Base-by-base conservation (phyloP, 306 rosid species). In the Citrullus amarus region DNA sequence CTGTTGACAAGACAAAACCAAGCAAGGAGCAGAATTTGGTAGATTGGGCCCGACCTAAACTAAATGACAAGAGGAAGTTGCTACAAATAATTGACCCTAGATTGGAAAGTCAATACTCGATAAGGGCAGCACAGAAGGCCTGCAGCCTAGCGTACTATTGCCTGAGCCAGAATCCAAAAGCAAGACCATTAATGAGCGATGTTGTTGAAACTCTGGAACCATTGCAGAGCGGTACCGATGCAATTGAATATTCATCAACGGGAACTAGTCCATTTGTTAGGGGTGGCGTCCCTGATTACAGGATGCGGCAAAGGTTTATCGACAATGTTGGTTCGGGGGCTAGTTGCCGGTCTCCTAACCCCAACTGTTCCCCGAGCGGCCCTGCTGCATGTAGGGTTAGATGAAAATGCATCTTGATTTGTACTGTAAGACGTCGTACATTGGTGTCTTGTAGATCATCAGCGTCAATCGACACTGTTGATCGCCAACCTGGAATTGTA, bases 121-220 rank as follows among this genome's bases (percentile, higher is more conserved):
- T 89, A 41, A 88, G 97, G 68, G 99, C 98, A 58, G 99, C 99
- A 57, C 98, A 92, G 90, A 96, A 96, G 84, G 99, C 99, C 50
- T 96, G 99, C 88, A 96, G 99, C 90, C 81, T 96, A 85, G 99
- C 99, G 65, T 96, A 96, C 90, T 96, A 96, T 80, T 96, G 99
- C 67, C 80, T 96, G 86, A 96, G 96, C 86, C 99, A 96, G 84
- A 96, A 96, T 82, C 99, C 99, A 70, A 96, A 96, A 88, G 99
- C 98, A 32, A 91, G 99, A 85, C 99, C 99, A n/a, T 82, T 96
- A 84, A 96, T 96, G 99, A 92, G 99, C 9, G 99, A 96, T 71
- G 98, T 96, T 11, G 99, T 96, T 6, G 99, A 96, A 88, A 96
- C 99, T 53, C 81, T 96, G 83, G 99, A 96, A 78, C 99, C 99